A percentile compares a stretch with the other conserved stretches of the same genome.
phyloP scores from a whole-genome alignment of 495 filamentous ascomycete species.

The Penicillium mononematosum region DNA sequence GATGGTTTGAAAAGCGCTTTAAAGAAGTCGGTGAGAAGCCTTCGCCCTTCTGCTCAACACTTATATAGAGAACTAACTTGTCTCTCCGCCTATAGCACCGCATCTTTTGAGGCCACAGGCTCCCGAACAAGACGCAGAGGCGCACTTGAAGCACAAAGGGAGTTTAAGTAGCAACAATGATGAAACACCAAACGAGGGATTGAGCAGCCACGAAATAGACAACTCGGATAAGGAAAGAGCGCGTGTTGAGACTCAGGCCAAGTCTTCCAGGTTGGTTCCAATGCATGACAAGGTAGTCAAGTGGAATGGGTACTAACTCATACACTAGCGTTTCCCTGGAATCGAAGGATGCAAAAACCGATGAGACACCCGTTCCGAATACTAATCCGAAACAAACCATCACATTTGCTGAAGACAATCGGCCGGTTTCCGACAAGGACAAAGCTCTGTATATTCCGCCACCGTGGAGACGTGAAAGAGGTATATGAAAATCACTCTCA shows the following conservation, averaged over 20 bases:
- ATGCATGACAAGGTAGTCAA: neutral
- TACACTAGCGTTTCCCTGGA: slow-evolving; percentile 1
- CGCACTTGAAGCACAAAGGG: neutral
- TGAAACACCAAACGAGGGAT: slow-evolving; percentile 2
- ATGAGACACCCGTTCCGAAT: neutral
- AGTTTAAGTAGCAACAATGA: neutral
- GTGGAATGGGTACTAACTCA: neutral
- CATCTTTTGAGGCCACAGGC: slow-evolving; percentile 2
- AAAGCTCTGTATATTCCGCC: slow-evolving; percentile 36
- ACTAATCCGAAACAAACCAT: slow-evolving; percentile 8
- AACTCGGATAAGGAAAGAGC: neutral
- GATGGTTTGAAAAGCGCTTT: slow-evolving; percentile 38
- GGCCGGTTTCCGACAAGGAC: neutral
- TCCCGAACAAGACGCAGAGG: slow-evolving; percentile 7
- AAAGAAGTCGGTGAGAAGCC: slow-evolving; percentile 18
- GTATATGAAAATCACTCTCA: slow-evolving; percentile 13
- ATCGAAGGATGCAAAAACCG: neutral
- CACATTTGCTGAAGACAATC: neutral
- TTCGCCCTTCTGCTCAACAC: neutral
- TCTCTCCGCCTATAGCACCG: slow-evolving; percentile 4
- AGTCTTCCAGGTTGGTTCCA: slow-evolving; percentile 9
- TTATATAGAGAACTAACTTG: slow-evolving; percentile 4
- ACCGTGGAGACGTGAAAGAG: slow-evolving; percentile 35
- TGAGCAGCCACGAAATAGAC: neutral
- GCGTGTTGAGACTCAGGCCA: neutral